Conservation (phyloP, 1,284 basidiomycete genomes). For the Irpex lacteus region DNA sequence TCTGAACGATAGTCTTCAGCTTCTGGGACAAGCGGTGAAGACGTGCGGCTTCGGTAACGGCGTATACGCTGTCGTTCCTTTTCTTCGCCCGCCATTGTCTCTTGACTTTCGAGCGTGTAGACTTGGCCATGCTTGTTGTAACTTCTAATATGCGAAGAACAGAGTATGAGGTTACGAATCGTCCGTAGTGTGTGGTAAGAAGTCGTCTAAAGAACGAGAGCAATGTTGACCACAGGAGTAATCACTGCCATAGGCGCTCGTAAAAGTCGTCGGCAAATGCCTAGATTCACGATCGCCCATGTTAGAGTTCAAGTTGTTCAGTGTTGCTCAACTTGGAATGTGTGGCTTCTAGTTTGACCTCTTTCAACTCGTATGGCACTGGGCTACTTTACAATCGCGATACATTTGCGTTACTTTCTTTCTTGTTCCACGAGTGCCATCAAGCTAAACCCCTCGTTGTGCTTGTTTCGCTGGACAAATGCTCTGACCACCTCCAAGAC, state of each 20-base stretch:
- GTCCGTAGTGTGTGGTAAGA: no score
- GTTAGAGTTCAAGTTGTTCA: no score
- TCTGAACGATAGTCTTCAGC: conserved; percentile 50
- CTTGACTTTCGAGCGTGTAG: conserved; percentile 87
- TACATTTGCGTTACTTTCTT: neutral
- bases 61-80: conserved; percentile 81
- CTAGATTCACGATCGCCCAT: neutral
- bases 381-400: neutral
- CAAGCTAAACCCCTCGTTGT: conserved; percentile 6
- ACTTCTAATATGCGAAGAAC: neutral
- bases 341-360: no score
- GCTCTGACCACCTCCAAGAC: conserved; percentile 9
- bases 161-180: neutral
- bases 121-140: conserved; percentile 78
- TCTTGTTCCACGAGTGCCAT: conserved; percentile 3
- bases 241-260: conserved; percentile 5
- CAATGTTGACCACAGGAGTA: neutral
- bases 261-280: conserved; percentile 13
- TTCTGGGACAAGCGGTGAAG: conserved; percentile 75
- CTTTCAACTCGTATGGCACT: no score
- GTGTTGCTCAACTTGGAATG: no score
- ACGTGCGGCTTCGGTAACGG: conserved; percentile 82
- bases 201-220: no score
- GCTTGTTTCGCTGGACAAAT: conserved; percentile 3
- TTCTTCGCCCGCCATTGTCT: conserved; percentile 84